A percentile compares a stretch with the other conserved stretches of the same genome.
These are phyloP conservation scores for Ophiorrhiza pumila DNA, from an alignment of 257 asterid genomes.

Conservation along the genomic window DNA sequence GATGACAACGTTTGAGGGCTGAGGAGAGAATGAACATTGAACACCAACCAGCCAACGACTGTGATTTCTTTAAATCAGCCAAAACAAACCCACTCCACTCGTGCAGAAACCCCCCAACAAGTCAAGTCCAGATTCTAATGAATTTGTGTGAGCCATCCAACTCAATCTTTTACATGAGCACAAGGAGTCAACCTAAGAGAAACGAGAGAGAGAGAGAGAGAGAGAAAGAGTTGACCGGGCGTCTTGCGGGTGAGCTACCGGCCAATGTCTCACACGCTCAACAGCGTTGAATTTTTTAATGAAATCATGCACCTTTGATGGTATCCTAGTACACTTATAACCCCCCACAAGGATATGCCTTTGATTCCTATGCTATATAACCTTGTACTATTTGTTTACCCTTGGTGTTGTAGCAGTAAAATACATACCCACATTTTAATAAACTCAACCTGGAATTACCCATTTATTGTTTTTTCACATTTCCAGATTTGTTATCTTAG, in stretches of 20 bases:
- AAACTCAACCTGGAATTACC: background rate
- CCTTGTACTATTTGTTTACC: slow-evolving; percentile 29
- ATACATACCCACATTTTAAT: background rate
- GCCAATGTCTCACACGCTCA: slow-evolving; percentile 79
- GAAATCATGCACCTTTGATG: slow-evolving; percentile 71
- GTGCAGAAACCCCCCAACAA: too few species aligned
- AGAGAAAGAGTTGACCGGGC: slow-evolving; percentile 59
- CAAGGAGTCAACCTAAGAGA: slow-evolving; percentile 16
- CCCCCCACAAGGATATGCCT: background rate
- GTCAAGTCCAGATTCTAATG: background rate
- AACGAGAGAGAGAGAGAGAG: background rate
- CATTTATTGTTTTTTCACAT: background rate
- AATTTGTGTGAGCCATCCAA: slow-evolving; percentile 27
- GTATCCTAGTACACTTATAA: background rate
- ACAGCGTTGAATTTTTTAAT: slow-evolving; percentile 86
- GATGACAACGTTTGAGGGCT: too few species aligned
- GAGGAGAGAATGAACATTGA: too few species aligned
- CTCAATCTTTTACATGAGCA: background rate
- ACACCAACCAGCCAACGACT: slow-evolving; percentile 17
- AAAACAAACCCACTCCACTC: slow-evolving; percentile 5
- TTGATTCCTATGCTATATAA: slow-evolving; percentile 22
- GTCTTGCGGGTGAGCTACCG: slow-evolving; percentile 82
- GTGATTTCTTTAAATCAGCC: background rate
- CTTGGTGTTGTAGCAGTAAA: slow-evolving; percentile 17
- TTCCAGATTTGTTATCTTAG: background rate